A percentile compares a stretch with the other conserved stretches of the same genome.
Evolutionary conservation across 2,329 filamentous ascomycete genomes (phyloP).

Genomic region (Sclerotinia glacialis): DNA sequence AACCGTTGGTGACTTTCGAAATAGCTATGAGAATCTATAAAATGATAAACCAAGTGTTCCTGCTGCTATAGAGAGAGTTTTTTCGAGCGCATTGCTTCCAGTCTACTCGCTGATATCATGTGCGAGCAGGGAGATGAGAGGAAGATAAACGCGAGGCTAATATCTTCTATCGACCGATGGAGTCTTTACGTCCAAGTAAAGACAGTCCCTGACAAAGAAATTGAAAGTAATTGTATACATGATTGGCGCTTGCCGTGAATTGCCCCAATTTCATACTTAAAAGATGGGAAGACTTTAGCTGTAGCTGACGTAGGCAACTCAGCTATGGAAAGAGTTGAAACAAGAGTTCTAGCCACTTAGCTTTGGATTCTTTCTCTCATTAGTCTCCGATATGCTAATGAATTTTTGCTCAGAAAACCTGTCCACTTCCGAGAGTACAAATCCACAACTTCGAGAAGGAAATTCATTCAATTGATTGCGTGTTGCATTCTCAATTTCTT

Average conservation of each 20-base stretch:
- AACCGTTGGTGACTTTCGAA: too few relatives aligned
- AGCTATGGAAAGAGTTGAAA: not conserved
- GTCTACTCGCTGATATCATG: not conserved
- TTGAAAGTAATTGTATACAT: not conserved
- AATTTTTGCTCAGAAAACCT: not conserved
- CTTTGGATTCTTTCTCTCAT: not conserved
- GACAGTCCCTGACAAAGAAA: not conserved
- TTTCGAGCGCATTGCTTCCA: not conserved
- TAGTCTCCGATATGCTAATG: not conserved
- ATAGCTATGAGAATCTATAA: not conserved
- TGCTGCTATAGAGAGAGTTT: not conserved
- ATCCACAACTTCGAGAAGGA: rapidly evolving
- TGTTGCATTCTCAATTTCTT: not conserved
- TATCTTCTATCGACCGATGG: too few relatives aligned
- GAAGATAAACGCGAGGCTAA: not conserved
- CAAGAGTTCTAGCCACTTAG: not conserved
- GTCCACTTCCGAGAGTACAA: not conserved
- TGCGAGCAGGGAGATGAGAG: not conserved
- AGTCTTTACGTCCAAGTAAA: too few relatives aligned
- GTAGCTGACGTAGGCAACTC: not conserved
- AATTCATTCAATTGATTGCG: not conserved
- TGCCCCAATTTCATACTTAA: not conserved
- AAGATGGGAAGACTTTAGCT: not conserved
- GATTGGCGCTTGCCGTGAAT: not conserved
- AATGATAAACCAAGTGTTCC: not conserved